These are phyloP conservation scores for Monosporascus sp. DNA, from an alignment of 2,329 filamentous ascomycete genomes.

Conservation along the genomic window DNA sequence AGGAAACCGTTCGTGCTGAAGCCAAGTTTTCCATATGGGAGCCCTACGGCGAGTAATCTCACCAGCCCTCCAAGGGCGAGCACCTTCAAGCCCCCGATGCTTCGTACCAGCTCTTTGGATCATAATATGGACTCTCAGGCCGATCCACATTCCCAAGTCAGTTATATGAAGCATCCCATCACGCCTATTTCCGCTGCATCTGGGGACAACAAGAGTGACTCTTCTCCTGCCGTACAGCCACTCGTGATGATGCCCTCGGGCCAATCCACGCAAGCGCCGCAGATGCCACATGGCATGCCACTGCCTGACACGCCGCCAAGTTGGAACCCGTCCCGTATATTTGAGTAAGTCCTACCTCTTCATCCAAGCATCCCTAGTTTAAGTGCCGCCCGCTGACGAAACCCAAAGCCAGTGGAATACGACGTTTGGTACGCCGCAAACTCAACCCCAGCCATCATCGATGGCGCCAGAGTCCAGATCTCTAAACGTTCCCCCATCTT, in stretches of 20 bases:
- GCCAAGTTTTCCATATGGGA: slow-evolving; percentile 79
- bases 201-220: slow-evolving; percentile 72
- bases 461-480: slow-evolving; percentile 41
- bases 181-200: slow-evolving; percentile 72
- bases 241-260: slow-evolving; percentile 62
- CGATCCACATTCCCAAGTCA: slow-evolving; percentile 54
- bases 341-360: slow-evolving; percentile 63
- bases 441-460: slow-evolving; percentile 37
- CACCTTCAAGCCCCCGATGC: slow-evolving; percentile 44
- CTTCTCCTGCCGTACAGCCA: slow-evolving; percentile 61
- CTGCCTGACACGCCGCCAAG: slow-evolving; percentile 55
- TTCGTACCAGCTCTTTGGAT: slow-evolving; percentile 45
- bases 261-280: slow-evolving; percentile 49
- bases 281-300: slow-evolving; percentile 49
- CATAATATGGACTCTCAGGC: slow-evolving; percentile 49
- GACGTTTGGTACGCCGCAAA: slow-evolving; percentile 73
- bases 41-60: slow-evolving; percentile 60
- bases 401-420: slow-evolving; percentile 81
- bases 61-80: slow-evolving; percentile 57
- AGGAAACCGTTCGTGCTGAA: slow-evolving; percentile 86
- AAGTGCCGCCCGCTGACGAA: slow-evolving; percentile 11
- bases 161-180: slow-evolving; percentile 66
- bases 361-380: slow-evolving; percentile 4
- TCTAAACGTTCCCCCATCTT: slow-evolving; percentile 48
- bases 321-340: slow-evolving; percentile 85